Percentiles rank a stretch among this genome's conserved stretches.
Conservation (phyloP, 345 rosid species). For the Kandelia obovata region DNA sequence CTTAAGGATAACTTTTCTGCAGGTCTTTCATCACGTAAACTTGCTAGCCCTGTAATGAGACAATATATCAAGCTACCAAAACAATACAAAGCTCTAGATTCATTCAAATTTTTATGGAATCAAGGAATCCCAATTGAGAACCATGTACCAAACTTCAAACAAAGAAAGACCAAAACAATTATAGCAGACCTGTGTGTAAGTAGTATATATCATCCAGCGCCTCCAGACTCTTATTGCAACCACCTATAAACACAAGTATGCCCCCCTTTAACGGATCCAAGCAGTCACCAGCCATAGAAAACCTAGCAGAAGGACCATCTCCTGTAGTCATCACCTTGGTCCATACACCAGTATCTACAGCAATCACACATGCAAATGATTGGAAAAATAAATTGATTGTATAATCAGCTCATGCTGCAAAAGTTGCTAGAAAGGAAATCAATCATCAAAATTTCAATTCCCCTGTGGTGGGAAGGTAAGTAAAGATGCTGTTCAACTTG, state of each 20-base stretch:
- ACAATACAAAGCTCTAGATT: neutral
- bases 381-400: neutral
- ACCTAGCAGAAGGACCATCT: constrained; percentile 91
- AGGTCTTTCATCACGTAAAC: constrained; percentile 46
- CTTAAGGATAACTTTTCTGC: constrained; percentile 71
- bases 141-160: neutral
- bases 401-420: neutral
- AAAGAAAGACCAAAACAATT: constrained; percentile 10
- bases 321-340: constrained; percentile 65
- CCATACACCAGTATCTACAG: constrained; percentile 79
- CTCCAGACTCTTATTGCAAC: constrained; percentile 93
- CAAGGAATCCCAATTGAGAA: constrained; percentile 8
- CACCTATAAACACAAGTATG: constrained; percentile 74
- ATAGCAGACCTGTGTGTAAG: constrained; percentile 70
- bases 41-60: constrained; percentile 50
- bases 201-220: constrained; percentile 92
- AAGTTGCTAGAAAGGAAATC: neutral
- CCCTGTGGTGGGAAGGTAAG: neutral
- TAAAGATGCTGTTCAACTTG: neutral
- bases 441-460: constrained; percentile 5
- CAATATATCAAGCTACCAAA: constrained; percentile 14
- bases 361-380: constrained; percentile 5
- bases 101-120: neutral
- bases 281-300: constrained; percentile 87
- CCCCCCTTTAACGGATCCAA: constrained; percentile 81